A percentile compares a stretch with the other conserved stretches of the same genome.
These are phyloP conservation scores for Clarireedia monteithiana DNA, from an alignment of 2,329 filamentous ascomycete genomes.

Conservation along the genomic window DNA sequence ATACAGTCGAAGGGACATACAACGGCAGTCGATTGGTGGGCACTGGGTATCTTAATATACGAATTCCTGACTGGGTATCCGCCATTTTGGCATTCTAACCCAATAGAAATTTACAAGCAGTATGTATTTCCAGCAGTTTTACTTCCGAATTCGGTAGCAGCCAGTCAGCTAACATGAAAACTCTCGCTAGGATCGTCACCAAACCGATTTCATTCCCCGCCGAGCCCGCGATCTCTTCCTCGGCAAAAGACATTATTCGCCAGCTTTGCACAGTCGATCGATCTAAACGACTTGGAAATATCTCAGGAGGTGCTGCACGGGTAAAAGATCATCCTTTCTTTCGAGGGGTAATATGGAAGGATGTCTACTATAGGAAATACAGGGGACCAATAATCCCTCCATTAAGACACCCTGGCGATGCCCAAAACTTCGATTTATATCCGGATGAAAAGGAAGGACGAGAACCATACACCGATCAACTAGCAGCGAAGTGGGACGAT, in stretches of 20 bases:
- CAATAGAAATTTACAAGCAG: slow-evolving; percentile 81
- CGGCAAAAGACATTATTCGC: slow-evolving; percentile 67
- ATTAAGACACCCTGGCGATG: slow-evolving; percentile 63
- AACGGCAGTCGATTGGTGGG: slow-evolving; percentile 81
- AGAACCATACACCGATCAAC: slow-evolving; percentile 61
- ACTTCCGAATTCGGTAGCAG: neutral
- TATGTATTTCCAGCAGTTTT: slow-evolving; percentile 31
- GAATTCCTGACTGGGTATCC: slow-evolving; percentile 81
- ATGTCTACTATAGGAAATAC: slow-evolving; percentile 54
- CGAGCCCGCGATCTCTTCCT: slow-evolving; percentile 53
- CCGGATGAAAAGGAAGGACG: slow-evolving; percentile 63
- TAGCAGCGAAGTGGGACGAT: slow-evolving; percentile 61
- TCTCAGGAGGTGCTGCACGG: slow-evolving; percentile 61
- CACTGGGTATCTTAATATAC: slow-evolving; percentile 74
- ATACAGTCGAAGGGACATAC: slow-evolving; percentile 75
- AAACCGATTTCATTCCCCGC: slow-evolving; percentile 67
- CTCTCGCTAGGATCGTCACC: slow-evolving; percentile 58
- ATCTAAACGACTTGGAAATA: slow-evolving; percentile 69
- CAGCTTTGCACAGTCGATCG: slow-evolving; percentile 73
- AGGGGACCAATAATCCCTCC: slow-evolving; percentile 70
- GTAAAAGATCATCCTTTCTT: slow-evolving; percentile 78
- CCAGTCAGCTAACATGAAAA: neutral
- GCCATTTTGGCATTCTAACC: slow-evolving; percentile 81
- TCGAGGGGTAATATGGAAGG: slow-evolving; percentile 64
- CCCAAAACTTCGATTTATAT: slow-evolving; percentile 76